Percentiles rank a stretch among this genome's conserved stretches.
phyloP scores from a whole-genome alignment of 1,139 yeast genomes.

The Hemisphaericaspora subhashii region DNA sequence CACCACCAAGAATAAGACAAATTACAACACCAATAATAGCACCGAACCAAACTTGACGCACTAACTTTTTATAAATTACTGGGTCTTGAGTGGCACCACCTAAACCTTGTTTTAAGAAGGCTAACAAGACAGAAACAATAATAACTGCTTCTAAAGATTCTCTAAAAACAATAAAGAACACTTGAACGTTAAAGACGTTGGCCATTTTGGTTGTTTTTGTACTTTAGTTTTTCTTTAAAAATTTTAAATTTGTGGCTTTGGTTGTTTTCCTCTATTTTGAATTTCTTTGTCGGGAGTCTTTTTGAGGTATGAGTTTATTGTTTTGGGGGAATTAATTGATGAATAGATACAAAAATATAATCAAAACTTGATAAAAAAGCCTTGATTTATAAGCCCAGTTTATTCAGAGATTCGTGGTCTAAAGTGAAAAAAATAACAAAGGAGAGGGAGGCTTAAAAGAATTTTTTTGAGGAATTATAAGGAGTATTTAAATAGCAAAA shows the following conservation, averaged over 20 bases:
- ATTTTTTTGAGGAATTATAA: not conserved
- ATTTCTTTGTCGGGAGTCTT: slow-evolving; percentile 2
- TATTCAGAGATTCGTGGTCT: not conserved
- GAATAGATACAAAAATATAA: not conserved
- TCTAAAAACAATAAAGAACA: slow-evolving; percentile 84
- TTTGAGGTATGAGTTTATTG: too few relatives aligned
- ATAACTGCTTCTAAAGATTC: slow-evolving; percentile 89
- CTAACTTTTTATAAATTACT: slow-evolving; percentile 56
- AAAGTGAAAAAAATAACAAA: not conserved
- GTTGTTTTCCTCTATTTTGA: not conserved
- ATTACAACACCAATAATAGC: slow-evolving; percentile 66
- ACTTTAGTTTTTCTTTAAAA: not conserved
- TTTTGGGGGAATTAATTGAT: not conserved
- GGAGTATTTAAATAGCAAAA: slow-evolving; percentile 1
- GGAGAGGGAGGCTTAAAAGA: slow-evolving; percentile 3
- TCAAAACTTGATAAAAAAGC: not conserved
- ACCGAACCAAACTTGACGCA: slow-evolving; percentile 80
- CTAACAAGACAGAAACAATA: slow-evolving; percentile 83
- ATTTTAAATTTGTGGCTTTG: not conserved
- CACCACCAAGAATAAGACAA: slow-evolving; percentile 79
- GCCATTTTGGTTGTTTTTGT: slow-evolving; percentile 25
- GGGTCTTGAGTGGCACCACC: slow-evolving; percentile 54
- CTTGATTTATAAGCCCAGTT: not conserved
- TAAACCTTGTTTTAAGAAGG: slow-evolving; percentile 85
- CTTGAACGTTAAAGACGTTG: slow-evolving; percentile 53